These are phyloP conservation scores for Leccinum barrowsii DNA, from an alignment of 768 basidiomycete genomes.

Conservation along the genomic window DNA sequence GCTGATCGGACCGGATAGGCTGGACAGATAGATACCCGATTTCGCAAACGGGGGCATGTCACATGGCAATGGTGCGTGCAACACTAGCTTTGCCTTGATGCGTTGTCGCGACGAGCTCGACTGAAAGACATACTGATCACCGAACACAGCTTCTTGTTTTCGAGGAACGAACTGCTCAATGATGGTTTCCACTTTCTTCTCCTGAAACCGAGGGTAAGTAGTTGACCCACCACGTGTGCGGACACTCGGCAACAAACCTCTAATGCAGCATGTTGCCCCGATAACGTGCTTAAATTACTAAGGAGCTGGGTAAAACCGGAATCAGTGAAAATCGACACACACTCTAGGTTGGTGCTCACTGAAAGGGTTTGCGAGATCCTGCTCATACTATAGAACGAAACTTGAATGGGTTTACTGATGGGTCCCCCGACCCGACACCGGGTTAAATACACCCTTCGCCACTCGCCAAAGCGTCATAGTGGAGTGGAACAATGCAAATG, in stretches of 20 bases:
- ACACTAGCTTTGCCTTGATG: conserved; percentile 26
- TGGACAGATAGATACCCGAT: conserved; percentile 32
- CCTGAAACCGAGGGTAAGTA: conserved; percentile 12
- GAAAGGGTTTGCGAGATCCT: conserved; percentile 30
- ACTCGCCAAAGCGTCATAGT: conserved; percentile 23
- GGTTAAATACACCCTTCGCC: conserved; percentile 27
- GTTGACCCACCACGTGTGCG: conserved; percentile 6
- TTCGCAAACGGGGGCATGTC: conserved; percentile 31
- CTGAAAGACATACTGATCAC: conserved; percentile 30
- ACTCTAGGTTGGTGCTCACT: conserved; percentile 15
- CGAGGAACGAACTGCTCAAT: conserved; percentile 29
- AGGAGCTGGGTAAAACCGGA: conserved; percentile 18
- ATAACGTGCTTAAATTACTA: conserved; percentile 22
- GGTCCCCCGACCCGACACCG: neutral
- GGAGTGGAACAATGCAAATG: conserved; percentile 22
- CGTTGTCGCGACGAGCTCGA: conserved; percentile 17
- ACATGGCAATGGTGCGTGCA: conserved; percentile 27
- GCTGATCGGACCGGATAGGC: conserved; percentile 22
- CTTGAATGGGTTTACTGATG: neutral
- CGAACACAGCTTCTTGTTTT: conserved; percentile 28
- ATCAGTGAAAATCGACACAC: neutral
- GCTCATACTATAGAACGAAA: conserved; percentile 20
- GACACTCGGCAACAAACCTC: conserved; percentile 18
- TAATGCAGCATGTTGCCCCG: conserved; percentile 4
- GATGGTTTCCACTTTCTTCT: conserved; percentile 18